Evolutionary conservation across 2,329 filamentous ascomycete genomes (phyloP), one percentile per base, ranked within the genome.

Genomic region (Tolypocladium endophyticum): DNA sequence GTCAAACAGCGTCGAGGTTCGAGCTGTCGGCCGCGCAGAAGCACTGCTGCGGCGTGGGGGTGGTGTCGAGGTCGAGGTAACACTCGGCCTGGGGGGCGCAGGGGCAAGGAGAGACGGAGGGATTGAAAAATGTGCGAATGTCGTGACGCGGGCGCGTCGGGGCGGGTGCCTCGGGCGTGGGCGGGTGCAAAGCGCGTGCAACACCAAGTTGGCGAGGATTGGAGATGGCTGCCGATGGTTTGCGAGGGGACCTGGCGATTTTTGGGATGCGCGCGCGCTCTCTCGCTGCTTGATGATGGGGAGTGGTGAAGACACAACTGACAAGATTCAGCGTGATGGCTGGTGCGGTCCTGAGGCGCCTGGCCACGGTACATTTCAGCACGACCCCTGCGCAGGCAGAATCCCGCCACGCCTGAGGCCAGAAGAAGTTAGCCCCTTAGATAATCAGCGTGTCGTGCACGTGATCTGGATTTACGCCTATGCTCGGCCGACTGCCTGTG

Each of bases 211-310:
- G 74, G 76, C 75, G 75, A 75, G 72, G 73, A 77, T 75, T 79
- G 73, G 72, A 74, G 80, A 83, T 83, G 80, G 77, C 72, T 75
- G 74, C 79, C 74, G 81, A 84, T 84, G 80, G 74, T 79, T 79
- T 78, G 77, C 77, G 77, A 79, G 77, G 78, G 74, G 79, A 78
- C 80, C 76, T 79, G 79, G 79, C 77, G 81, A 82, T 81, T 79
- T 81, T 81, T 82, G 79, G 69, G 80, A 83, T 84, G 81, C 81
- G 81, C 80, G 81, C 78, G 72, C 61, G 60, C 64, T 65, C 60
- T 62, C 76, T 79, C 74, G 74, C 76, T 75, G 69, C 68, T 73
- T 75, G 74, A 77, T 77, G 75, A 78, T 77, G 75, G 74, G 74
- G 77, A 78, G 73, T 78, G 76, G 78, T 78, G 77, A 79, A 77